These are phyloP conservation scores for Clitoria ternatea DNA, from an alignment of 306 rosid genomes.

Conservation along the genomic window DNA sequence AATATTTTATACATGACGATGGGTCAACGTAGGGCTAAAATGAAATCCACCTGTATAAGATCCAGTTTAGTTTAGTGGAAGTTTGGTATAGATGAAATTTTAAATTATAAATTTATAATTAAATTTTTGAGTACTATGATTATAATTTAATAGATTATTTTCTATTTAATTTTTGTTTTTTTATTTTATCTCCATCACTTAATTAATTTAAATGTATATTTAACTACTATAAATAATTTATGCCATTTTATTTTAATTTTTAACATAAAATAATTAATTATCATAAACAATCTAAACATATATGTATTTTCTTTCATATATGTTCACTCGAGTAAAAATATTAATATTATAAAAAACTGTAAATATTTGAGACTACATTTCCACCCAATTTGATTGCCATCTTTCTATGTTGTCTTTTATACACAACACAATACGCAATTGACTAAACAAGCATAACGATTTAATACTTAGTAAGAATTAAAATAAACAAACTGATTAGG, in stretches of 20 bases:
- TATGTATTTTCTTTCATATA: not conserved
- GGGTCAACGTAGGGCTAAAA: not conserved
- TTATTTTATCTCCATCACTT: too few relatives aligned
- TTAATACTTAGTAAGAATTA: not conserved
- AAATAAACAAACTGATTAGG: not conserved
- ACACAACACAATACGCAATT: not conserved
- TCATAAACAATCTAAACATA: too few relatives aligned
- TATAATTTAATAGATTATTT: too few relatives aligned
- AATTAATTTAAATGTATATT: too few relatives aligned
- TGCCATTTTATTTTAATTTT: too few relatives aligned
- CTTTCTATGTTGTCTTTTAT: not conserved
- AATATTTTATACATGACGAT: not conserved
- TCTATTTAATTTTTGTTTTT: too few relatives aligned
- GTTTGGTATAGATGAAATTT: too few relatives aligned
- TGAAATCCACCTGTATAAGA: constrained; percentile 2
- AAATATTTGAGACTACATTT: not conserved
- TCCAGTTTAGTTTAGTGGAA: too few relatives aligned
- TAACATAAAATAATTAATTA: too few relatives aligned
- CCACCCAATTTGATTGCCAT: not conserved
- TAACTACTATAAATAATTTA: too few relatives aligned
- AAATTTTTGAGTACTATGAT: too few relatives aligned
- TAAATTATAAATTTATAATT: too few relatives aligned
- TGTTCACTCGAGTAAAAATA: not conserved
- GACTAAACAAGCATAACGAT: not conserved
- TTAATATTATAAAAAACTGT: not conserved